Percentiles rank a stretch among this genome's conserved stretches.
phyloP scores from a whole-genome alignment of 345 rosid genomes.

The Pelargonium nanum region DNA sequence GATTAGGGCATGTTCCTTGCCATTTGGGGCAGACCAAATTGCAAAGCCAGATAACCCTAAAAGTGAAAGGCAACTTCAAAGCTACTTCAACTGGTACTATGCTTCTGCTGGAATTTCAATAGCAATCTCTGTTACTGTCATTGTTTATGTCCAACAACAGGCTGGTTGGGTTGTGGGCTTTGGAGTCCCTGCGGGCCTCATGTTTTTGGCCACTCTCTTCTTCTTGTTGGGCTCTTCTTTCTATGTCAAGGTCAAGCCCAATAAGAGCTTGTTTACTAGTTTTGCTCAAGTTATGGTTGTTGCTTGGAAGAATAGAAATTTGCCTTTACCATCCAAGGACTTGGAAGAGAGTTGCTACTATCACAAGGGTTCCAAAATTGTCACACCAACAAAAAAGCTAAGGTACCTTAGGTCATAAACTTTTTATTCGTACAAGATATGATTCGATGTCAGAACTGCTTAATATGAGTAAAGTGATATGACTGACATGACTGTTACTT shows the following conservation, averaged over 20 bases:
- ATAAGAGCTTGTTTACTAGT: constrained; percentile 34
- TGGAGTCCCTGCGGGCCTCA: constrained; percentile 39
- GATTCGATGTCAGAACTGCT: not conserved
- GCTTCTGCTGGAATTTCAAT: constrained; percentile 34
- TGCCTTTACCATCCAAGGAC: constrained; percentile 17
- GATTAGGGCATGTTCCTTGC: constrained; percentile 39
- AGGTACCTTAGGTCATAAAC: constrained; percentile 18
- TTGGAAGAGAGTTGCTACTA: constrained; percentile 16
- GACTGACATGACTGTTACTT: not conserved
- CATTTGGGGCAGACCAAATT: constrained; percentile 55
- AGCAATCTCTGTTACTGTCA: constrained; percentile 22
- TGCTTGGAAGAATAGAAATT: constrained; percentile 27
- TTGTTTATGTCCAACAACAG: constrained; percentile 33
- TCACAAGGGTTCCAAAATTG: constrained; percentile 25
- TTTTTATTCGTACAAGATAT: not conserved
- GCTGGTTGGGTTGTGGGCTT: constrained; percentile 47
- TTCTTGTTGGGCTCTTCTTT: constrained; percentile 33
- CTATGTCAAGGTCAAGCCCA: constrained; percentile 28
- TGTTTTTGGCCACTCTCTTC: constrained; percentile 22
- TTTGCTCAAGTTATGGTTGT: constrained; percentile 28
- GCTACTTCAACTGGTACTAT: constrained; percentile 52
- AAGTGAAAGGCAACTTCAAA: constrained; percentile 27
- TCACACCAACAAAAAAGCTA: constrained; percentile 25
- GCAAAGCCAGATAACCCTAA: constrained; percentile 29
- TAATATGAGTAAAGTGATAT: not conserved